phyloP scores from a whole-genome alignment of 169 alveolate genomes.

The Babesia bigemina region DNA sequence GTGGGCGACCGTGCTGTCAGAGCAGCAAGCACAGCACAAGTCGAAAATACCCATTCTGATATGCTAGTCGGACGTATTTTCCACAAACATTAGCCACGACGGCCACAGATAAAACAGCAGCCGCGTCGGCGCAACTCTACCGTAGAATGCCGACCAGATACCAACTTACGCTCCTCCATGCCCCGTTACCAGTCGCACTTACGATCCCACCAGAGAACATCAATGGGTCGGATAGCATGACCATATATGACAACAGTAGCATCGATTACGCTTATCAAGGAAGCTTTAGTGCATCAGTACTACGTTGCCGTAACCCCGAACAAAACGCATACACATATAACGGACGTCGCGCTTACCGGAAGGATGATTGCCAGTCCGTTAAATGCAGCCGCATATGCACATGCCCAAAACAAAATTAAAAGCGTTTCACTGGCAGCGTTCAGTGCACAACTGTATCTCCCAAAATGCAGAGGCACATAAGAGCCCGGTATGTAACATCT shows the following conservation, averaged over 20 bases:
- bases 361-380: neutral
- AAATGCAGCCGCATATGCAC: neutral
- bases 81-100: neutral
- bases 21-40: constrained; percentile 56
- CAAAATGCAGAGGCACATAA: too few species aligned
- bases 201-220: neutral
- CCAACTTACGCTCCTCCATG: constrained; percentile 2
- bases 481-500: too few species aligned
- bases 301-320: neutral
- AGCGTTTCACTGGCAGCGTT: too few species aligned
- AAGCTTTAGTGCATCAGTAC: neutral
- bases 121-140: too few species aligned
- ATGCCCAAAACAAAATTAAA: too few species aligned
- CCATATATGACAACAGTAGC: too few species aligned
- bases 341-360: neutral
- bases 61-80: neutral
- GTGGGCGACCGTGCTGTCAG: constrained; percentile 25
- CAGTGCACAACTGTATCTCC: too few species aligned
- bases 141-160: neutral
- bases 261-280: too few species aligned
- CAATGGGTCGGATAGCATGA: too few species aligned
- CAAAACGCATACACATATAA: neutral
- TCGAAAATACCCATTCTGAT: constrained; percentile 41
- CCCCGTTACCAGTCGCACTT: constrained; percentile 8
- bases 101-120: neutral